These are phyloP conservation scores for Scheffersomyces illinoinensis DNA, from an alignment of 1,139 yeast species.

Conservation along the genomic window DNA sequence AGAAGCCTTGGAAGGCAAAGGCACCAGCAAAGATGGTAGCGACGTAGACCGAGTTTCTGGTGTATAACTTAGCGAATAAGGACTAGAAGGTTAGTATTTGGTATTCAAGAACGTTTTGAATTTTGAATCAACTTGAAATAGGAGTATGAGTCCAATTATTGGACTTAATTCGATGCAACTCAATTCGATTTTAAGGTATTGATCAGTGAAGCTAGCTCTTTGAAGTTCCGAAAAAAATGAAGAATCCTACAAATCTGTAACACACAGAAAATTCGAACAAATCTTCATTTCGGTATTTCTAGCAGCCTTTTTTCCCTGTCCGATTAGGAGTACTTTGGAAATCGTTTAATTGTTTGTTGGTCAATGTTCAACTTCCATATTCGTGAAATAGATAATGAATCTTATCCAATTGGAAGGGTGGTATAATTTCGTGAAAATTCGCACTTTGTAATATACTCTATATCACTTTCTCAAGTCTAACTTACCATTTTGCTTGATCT, in stretches of 20 bases:
- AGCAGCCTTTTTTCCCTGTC: neutral
- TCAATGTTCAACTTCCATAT: neutral
- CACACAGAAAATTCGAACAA: no score
- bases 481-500: neutral
- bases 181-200: neutral
- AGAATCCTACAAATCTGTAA: neutral
- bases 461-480: neutral
- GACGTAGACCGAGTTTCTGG: slow-evolving; percentile 91
- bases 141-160: no score
- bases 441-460: neutral
- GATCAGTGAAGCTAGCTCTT: neutral
- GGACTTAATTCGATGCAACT: no score
- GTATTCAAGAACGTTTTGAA: neutral
- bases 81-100: slow-evolving; percentile 16
- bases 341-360: neutral
- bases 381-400: neutral
- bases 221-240: neutral
- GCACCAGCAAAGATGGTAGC: slow-evolving; percentile 85
- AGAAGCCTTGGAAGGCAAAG: slow-evolving; percentile 84
- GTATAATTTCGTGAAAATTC: neutral
- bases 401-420: neutral
- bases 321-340: no score
- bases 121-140: no score
- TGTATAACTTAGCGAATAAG: slow-evolving; percentile 49
- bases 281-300: neutral